Conservation (phyloP, 2,329 filamentous ascomycete species). For the Penicillium frequentans region DNA sequence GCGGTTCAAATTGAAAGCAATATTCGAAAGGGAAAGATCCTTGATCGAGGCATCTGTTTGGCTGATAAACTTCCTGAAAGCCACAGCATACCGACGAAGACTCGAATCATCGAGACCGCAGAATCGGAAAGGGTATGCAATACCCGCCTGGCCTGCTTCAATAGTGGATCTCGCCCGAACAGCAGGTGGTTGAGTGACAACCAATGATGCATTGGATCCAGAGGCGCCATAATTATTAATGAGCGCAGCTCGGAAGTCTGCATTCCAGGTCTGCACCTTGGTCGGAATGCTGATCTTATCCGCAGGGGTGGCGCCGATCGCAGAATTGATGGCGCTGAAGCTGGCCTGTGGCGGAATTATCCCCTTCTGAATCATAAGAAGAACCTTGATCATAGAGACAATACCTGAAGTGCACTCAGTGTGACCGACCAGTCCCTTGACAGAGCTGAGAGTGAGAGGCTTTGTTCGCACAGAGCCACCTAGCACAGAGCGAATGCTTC, state of each 20-base stretch:
- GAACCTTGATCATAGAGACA: conserved; percentile 26
- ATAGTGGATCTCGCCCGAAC: neutral
- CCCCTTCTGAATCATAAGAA: conserved; percentile 28
- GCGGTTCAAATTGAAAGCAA: conserved; percentile 34
- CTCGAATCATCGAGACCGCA: conserved; percentile 20
- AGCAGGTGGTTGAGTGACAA: conserved; percentile 18
- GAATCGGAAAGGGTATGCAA: conserved; percentile 15
- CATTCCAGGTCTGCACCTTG: conserved; percentile 12
- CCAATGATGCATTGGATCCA: conserved; percentile 30
- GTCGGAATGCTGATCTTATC: conserved; percentile 20
- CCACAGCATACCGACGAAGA: conserved; percentile 6
- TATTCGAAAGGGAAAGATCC: conserved; percentile 11
- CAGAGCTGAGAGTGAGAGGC: conserved; percentile 24
- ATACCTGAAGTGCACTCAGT: conserved; percentile 32
- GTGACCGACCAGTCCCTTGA: conserved; percentile 37
- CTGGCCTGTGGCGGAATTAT: conserved; percentile 29
- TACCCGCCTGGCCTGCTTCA: neutral
- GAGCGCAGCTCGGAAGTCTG: conserved; percentile 15
- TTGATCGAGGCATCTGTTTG: neutral
- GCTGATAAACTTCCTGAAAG: neutral
- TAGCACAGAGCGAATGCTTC: neutral
- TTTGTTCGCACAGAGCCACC: neutral
- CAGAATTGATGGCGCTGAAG: conserved; percentile 22
- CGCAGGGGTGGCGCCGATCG: conserved; percentile 12
- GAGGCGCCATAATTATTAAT: conserved; percentile 34